Evolutionary conservation across 2,329 filamentous ascomycete species (phyloP).

Genomic region (Epicoccum nigrum): DNA sequence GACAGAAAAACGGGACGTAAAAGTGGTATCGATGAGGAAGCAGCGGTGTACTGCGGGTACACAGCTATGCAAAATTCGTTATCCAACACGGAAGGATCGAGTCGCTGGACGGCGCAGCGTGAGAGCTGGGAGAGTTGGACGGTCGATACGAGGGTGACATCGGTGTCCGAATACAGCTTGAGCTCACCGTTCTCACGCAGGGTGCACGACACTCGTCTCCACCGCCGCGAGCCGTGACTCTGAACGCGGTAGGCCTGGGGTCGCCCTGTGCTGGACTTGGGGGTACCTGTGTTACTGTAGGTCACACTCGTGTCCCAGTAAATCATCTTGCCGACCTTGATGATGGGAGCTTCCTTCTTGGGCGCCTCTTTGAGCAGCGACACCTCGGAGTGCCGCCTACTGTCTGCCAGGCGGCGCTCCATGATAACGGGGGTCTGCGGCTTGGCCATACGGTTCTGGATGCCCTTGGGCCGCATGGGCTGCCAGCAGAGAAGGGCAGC

Average conservation of each 20-base stretch:
- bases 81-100: slow-evolving; percentile 88
- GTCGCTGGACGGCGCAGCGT: slow-evolving; percentile 84
- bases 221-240: slow-evolving; percentile 66
- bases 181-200: slow-evolving; percentile 94
- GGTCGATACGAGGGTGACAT: slow-evolving; percentile 77
- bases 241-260: slow-evolving; percentile 62
- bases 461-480: slow-evolving; percentile 67
- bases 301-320: slow-evolving; percentile 72
- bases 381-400: slow-evolving; percentile 57
- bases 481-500: slow-evolving; percentile 83
- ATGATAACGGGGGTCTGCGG: slow-evolving; percentile 50
- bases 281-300: slow-evolving; percentile 54
- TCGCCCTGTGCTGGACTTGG: slow-evolving; percentile 45
- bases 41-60: slow-evolving; percentile 87
- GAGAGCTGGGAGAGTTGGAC: slow-evolving; percentile 89
- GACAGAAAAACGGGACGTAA: slow-evolving; percentile 89
- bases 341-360: slow-evolving; percentile 75
- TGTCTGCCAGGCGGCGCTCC: slow-evolving; percentile 46
- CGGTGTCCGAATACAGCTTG: slow-evolving; percentile 85
- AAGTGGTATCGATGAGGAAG: slow-evolving; percentile 73
- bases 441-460: slow-evolving; percentile 61
- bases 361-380: slow-evolving; percentile 70
- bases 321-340: slow-evolving; percentile 76
- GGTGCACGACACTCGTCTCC: slow-evolving; percentile 90
- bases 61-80: slow-evolving; percentile 95